Evolutionary conservation across 306 rosid genomes (phyloP).

Genomic region (Lathyrus aphaca): DNA sequence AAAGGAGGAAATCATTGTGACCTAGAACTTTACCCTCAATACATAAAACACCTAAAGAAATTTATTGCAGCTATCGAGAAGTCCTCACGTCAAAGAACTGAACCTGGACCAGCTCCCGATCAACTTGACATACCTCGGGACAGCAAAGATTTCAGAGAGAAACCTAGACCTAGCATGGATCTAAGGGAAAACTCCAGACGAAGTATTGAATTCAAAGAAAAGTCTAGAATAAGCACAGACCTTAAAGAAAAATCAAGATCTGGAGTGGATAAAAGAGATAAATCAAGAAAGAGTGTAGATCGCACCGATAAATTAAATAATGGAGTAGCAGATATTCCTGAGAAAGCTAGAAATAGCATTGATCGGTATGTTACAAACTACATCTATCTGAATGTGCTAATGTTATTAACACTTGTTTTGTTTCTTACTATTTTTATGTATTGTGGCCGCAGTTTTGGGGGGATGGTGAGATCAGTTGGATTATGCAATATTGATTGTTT

Average conservation of each 20-base stretch:
- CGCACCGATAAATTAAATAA: slow-evolving; percentile 52
- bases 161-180: slow-evolving; percentile 67
- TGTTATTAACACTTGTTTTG: slow-evolving; percentile 15
- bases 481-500: slow-evolving; percentile 95
- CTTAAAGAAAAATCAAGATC: slow-evolving; percentile 67
- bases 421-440: slow-evolving; percentile 43
- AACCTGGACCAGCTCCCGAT: slow-evolving; percentile 46
- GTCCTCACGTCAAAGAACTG: slow-evolving; percentile 48
- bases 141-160: slow-evolving; percentile 81
- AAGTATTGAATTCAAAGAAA: slow-evolving; percentile 51
- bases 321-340: slow-evolving; percentile 56
- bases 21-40: slow-evolving; percentile 86
- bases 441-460: slow-evolving; percentile 77
- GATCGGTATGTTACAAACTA: slow-evolving; percentile 63
- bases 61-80: slow-evolving; percentile 68
- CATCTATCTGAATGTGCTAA: background rate
- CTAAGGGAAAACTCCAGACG: slow-evolving; percentile 59
- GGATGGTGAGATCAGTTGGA: slow-evolving; percentile 87
- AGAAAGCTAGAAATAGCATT: slow-evolving; percentile 79
- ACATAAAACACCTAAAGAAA: slow-evolving; percentile 89
- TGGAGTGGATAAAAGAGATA: slow-evolving; percentile 69
- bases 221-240: slow-evolving; percentile 58
- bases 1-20: slow-evolving; percentile 95
- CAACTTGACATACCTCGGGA: slow-evolving; percentile 67
- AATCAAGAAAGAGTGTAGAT: slow-evolving; percentile 67